Conservation (phyloP, 73 alveolate genomes). For the Paramecium caudatum region DNA sequence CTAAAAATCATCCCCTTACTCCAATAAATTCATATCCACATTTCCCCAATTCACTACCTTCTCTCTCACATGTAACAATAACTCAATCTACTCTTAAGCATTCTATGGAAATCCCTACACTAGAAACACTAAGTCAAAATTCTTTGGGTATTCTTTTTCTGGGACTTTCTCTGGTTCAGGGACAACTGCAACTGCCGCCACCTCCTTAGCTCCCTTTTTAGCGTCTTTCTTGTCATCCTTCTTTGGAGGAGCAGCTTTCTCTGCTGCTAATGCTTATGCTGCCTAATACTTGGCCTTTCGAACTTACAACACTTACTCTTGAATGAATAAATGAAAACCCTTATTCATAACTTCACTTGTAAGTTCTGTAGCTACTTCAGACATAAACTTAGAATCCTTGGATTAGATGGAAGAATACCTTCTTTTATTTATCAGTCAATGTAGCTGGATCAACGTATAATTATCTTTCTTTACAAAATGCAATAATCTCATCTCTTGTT, state of each 20-base stretch:
- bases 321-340: slow-evolving; percentile 62
- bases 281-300: slow-evolving; percentile 57
- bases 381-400: slow-evolving; percentile 75
- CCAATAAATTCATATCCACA: slow-evolving; percentile 71
- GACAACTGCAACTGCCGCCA: slow-evolving; percentile 57
- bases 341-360: slow-evolving; percentile 70
- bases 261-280: slow-evolving; percentile 35
- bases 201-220: slow-evolving; percentile 70
- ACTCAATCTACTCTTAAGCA: slow-evolving; percentile 67
- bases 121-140: slow-evolving; percentile 65
- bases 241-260: slow-evolving; percentile 58
- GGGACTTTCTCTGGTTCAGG: slow-evolving; percentile 70
- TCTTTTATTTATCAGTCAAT: slow-evolving; percentile 72
- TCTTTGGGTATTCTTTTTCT: slow-evolving; percentile 72
- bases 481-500: slow-evolving; percentile 75
- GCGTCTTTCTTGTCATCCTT: slow-evolving; percentile 74
- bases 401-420: not conserved
- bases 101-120: slow-evolving; percentile 61
- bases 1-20: slow-evolving; percentile 59
- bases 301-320: slow-evolving; percentile 57
- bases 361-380: slow-evolving; percentile 68
- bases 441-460: slow-evolving; percentile 69
- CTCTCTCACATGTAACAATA: slow-evolving; percentile 57
- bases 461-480: slow-evolving; percentile 66
- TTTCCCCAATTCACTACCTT: slow-evolving; percentile 72